Conservation (phyloP, 768 basidiomycete genomes). For the Leccinum broughii region DNA sequence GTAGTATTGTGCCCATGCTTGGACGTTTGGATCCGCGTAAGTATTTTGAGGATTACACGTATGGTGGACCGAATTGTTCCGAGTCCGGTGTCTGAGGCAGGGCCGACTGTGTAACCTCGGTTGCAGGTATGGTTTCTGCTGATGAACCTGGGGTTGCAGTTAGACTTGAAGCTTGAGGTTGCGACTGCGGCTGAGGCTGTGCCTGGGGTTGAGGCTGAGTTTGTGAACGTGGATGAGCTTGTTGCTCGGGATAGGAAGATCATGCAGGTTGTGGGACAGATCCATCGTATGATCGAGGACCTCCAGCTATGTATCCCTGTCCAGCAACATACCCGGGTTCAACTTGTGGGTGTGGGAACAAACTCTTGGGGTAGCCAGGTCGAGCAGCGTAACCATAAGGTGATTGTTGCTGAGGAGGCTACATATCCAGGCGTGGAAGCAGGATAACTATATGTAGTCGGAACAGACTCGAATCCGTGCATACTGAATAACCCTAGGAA, state of each 20-base stretch:
- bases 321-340: conserved; percentile 25
- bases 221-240: conserved; percentile 33
- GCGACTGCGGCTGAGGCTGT: conserved; percentile 26
- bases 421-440: conserved; percentile 37
- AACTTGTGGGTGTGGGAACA: conserved; percentile 28
- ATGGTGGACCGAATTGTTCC: conserved; percentile 44
- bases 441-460: conserved; percentile 46
- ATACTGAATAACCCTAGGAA: too few relatives aligned
- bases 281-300: conserved; percentile 23
- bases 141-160: conserved; percentile 33
- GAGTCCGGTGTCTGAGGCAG: conserved; percentile 13
- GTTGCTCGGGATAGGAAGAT: conserved; percentile 35
- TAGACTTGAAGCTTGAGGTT: conserved; percentile 45
- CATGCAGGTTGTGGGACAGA: conserved; percentile 30
- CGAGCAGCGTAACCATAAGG: conserved; percentile 26
- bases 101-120: conserved; percentile 9
- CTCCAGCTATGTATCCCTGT: conserved; percentile 23
- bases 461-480: too few relatives aligned
- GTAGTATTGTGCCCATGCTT: conserved; percentile 88
- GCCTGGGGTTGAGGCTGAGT: conserved; percentile 33
- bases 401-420: conserved; percentile 35
- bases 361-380: conserved; percentile 26
- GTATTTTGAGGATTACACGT: conserved; percentile 61
- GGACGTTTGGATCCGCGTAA: conserved; percentile 81
- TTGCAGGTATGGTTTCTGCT: conserved; percentile 18